phyloP scores from a whole-genome alignment of 2,329 filamentous ascomycete species.

The Blumeria hordei region DNA sequence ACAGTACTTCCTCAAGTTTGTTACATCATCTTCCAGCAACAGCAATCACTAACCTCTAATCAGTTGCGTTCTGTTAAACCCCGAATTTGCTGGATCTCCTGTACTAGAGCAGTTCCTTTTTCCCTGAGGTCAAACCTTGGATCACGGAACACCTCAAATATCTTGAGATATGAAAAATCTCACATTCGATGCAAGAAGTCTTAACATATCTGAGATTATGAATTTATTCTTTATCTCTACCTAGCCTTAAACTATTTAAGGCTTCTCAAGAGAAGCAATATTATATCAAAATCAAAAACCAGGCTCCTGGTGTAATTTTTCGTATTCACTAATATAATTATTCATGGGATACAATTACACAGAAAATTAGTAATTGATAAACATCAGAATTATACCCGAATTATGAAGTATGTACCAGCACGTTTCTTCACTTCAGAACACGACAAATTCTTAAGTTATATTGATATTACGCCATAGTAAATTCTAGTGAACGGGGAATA shows the following conservation, averaged over 20 bases:
- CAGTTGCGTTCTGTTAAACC: conserved; percentile 69
- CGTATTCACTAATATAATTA: too few relatives aligned
- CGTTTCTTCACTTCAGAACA: too few relatives aligned
- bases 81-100: conserved; percentile 79
- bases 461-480: too few relatives aligned
- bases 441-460: too few relatives aligned
- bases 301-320: background rate
- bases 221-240: background rate
- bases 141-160: background rate
- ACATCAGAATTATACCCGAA: too few relatives aligned
- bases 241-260: background rate
- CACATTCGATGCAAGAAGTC: too few relatives aligned
- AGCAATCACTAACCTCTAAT: conserved; percentile 3
- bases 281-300: background rate
- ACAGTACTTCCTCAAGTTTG: conserved; percentile 82
- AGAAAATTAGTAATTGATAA: too few relatives aligned
- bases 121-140: conserved; percentile 6
- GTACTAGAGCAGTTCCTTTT: conserved; percentile 68
- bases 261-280: background rate
- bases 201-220: too few relatives aligned
- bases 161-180: background rate
- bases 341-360: too few relatives aligned
- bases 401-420: too few relatives aligned
- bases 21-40: conserved; percentile 6
- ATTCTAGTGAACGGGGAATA: too few relatives aligned